These are phyloP conservation scores for Metschnikowia amazonensis DNA, from an alignment of 805 yeast species.

Conservation along the genomic window DNA sequence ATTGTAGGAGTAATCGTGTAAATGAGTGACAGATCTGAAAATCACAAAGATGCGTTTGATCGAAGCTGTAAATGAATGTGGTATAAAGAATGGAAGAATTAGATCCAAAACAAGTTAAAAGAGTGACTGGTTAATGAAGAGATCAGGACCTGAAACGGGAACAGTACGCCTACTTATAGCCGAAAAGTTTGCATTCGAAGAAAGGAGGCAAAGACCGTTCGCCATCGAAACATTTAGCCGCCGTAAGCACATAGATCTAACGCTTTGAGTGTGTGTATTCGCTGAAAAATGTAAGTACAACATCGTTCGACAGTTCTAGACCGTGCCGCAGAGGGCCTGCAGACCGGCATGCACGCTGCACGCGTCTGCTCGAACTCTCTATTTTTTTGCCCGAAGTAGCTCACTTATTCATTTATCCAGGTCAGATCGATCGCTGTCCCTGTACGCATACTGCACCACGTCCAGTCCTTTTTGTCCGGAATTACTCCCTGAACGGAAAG, in stretches of 20 bases:
- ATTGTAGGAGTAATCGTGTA: background rate
- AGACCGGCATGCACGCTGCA: background rate
- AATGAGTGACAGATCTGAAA: background rate
- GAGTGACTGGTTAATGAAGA: slow-evolving; percentile 1
- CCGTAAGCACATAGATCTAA: background rate
- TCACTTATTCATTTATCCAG: background rate
- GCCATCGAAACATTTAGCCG: slow-evolving; percentile 1
- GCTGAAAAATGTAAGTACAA: background rate
- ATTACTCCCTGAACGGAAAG: background rate
- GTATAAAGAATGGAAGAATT: background rate
- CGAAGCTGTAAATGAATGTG: background rate
- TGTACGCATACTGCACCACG: background rate
- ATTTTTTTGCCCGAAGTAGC: slow-evolving; percentile 2
- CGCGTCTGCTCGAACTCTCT: background rate
- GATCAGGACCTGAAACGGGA: background rate
- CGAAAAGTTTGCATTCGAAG: background rate
- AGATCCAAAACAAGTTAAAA: background rate
- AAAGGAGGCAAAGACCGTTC: background rate
- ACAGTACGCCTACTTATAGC: background rate
- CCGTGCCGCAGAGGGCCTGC: slow-evolving; percentile 2
- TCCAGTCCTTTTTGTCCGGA: background rate
- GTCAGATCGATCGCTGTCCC: slow-evolving; percentile 3
- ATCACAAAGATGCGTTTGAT: background rate
- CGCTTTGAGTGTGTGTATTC: background rate
- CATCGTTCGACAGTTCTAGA: background rate